Conservation (phyloP, 1,284 basidiomycete species). For the Laetiporus sulphureus region DNA sequence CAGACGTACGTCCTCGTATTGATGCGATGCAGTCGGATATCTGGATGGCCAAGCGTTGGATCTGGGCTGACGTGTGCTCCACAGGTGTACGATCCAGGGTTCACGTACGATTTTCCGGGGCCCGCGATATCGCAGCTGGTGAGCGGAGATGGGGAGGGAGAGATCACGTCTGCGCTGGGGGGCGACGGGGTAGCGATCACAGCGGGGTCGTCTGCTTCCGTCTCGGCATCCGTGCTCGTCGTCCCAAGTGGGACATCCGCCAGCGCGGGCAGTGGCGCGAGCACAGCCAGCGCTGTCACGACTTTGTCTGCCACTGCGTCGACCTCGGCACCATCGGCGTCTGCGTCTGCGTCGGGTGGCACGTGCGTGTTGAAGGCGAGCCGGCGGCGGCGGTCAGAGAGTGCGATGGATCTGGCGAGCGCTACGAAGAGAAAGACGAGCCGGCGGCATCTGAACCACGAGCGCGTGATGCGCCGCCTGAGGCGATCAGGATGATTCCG, state of each 20-base stretch:
- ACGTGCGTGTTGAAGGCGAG: slow-evolving; percentile 1
- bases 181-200: slow-evolving; percentile 1
- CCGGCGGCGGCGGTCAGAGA: neutral
- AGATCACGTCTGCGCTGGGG: slow-evolving; percentile 12
- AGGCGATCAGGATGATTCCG: neutral
- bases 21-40: neutral
- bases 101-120: slow-evolving; percentile 34
- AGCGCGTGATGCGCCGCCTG: slow-evolving; percentile 1
- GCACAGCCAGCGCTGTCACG: neutral
- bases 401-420: no score
- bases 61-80: no score
- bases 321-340: neutral
- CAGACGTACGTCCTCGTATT: slow-evolving; percentile 28
- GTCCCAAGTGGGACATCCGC: neutral
- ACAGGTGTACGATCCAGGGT: slow-evolving; percentile 30
- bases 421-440: no score
- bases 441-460: slow-evolving; percentile 1
- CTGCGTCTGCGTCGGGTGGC: neutral
- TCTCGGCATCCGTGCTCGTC: neutral
- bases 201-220: neutral
- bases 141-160: slow-evolving; percentile 17
- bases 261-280: neutral
- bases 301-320: neutral
- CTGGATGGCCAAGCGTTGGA: no score
- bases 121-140: slow-evolving; percentile 28